phyloP scores from a whole-genome alignment of 2,329 filamentous ascomycete genomes.

The Septoria petroselini region DNA sequence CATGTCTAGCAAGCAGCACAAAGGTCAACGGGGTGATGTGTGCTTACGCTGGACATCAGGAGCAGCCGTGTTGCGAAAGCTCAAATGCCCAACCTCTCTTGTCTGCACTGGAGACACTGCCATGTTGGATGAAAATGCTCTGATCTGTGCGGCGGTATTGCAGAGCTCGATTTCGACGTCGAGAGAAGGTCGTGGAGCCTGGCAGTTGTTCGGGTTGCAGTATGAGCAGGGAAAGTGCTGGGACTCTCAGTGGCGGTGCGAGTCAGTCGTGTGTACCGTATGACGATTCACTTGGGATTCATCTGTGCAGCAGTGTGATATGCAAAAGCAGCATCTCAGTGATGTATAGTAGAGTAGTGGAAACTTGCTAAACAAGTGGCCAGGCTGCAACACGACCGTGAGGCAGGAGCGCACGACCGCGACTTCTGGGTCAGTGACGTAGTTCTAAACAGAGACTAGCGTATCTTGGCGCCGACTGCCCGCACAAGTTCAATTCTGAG shows the following conservation, averaged over 20 bases:
- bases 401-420: background rate
- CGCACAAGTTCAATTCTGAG: slow-evolving; percentile 19
- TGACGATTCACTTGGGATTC: no score
- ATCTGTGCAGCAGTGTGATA: no score
- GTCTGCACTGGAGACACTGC: slow-evolving; percentile 2
- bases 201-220: background rate
- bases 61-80: slow-evolving; percentile 15
- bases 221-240: slow-evolving; percentile 7
- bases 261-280: background rate
- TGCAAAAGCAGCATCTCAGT: no score
- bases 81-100: slow-evolving; percentile 11
- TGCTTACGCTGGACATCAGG: slow-evolving; percentile 10
- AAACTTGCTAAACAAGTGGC: no score
- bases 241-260: background rate
- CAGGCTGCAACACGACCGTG: no score
- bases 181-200: background rate
- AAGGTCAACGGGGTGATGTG: background rate
- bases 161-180: background rate
- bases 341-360: no score
- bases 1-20: background rate
- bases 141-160: background rate
- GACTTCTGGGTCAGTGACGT: slow-evolving; percentile 14
- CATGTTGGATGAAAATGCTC: slow-evolving; percentile 25
- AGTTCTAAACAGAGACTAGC: slow-evolving; percentile 7
- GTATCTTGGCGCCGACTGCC: slow-evolving; percentile 14